Evolutionary conservation across 2,329 filamentous ascomycete genomes (phyloP), one percentile per base, ranked within the genome.

Genomic region (Pseudogymnoascus sp.): DNA sequence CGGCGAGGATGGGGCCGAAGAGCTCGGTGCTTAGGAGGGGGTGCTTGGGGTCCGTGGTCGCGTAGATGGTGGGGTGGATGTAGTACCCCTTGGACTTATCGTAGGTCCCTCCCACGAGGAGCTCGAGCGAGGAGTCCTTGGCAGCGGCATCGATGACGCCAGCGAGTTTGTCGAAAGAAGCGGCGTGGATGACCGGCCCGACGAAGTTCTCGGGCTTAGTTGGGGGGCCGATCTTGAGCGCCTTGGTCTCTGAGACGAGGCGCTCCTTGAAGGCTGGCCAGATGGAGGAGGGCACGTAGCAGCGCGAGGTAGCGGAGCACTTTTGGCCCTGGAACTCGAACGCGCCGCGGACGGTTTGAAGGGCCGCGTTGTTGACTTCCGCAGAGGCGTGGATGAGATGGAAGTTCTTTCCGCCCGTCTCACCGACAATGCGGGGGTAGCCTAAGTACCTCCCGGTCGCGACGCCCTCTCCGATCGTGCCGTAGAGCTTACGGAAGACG

Each of bases 331-430:
- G 90, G 80, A 87, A 96, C 76, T 96, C 92, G 72, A 96, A 96
- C 2, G 91, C 91, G 59, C 90, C 91, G 63, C 92, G 89, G 33
- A 96, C 84, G 4, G 90, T 95, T 75, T 96, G 89, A 68, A 90
- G 82, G 35, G 84, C 90, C 10, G 91, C 91, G 72, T 93, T 95
- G 65, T 85, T 79, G 60, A 95, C 77, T 69, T 96, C 89, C 40
- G 91, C 91, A 2, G 86, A 87, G 53, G 81, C 79, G 79, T 96
- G 91, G 33, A 96, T 77, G 61, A 96, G 77, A 76, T 96, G 91
- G 82, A 93, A 96, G 81, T 96, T 96, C 85, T 96, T 96, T 74
- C 91, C 91, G 65, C 91, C 91, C 28, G 91, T 96, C 81, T 96
- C 91, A 65, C 91, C 91, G 4, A 96, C 90, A 67, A 96, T 89